These are phyloP conservation scores for Solanum lycopersicoides DNA, from an alignment of 257 asterid genomes.

Conservation along the genomic window DNA sequence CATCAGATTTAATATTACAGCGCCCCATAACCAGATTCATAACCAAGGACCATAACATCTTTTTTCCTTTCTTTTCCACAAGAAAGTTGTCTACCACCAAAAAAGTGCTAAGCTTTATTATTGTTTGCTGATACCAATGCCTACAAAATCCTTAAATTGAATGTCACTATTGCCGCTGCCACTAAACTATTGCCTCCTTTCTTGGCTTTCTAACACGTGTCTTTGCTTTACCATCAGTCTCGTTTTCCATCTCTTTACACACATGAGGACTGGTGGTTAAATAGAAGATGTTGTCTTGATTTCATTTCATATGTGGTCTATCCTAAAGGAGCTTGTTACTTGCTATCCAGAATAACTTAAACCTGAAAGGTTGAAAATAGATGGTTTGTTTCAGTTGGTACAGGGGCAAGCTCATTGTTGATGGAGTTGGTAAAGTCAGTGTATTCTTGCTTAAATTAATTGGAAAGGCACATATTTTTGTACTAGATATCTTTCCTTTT, in stretches of 20 bases:
- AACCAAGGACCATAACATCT: no score
- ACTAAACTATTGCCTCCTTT: background rate
- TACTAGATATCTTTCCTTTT: background rate
- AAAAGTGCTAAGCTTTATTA: background rate
- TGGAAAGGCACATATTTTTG: background rate
- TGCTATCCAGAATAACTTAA: background rate
- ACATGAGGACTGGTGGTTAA: background rate
- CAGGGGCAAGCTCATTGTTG: background rate
- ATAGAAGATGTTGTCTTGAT: background rate
- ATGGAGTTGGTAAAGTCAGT: background rate
- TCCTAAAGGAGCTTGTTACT: background rate
- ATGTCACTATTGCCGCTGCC: background rate
- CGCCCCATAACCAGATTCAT: no score
- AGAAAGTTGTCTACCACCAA: background rate
- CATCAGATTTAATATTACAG: no score
- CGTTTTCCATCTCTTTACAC: background rate
- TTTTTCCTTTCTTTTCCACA: background rate
- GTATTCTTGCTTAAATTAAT: background rate
- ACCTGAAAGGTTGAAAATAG: background rate
- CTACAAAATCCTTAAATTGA: background rate
- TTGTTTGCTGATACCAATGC: background rate
- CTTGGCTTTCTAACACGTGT: background rate
- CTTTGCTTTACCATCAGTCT: background rate
- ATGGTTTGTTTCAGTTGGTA: background rate
- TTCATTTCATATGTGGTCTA: background rate